A percentile compares a stretch with the other conserved stretches of the same genome.
These are phyloP conservation scores for Eragrostis nindensis DNA, from an alignment of 176 grass and related monocot genomes.

Conservation along the genomic window DNA sequence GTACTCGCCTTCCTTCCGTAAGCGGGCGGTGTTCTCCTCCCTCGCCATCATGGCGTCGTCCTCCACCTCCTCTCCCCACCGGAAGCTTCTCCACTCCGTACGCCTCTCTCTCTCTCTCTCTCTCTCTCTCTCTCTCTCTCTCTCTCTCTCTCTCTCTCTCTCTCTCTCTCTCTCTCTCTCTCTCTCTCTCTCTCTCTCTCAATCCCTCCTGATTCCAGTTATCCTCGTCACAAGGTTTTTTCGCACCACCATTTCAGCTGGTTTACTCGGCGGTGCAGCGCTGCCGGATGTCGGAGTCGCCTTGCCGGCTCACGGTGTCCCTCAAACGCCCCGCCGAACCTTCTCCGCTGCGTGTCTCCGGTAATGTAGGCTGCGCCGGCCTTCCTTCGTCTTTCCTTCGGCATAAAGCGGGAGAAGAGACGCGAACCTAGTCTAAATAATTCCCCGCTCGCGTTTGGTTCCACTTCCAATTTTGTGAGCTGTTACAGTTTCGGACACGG, in stretches of 20 bases:
- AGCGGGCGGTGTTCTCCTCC: background rate
- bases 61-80: conserved; percentile 20
- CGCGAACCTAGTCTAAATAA: background rate
- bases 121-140: too few species aligned
- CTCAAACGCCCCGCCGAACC: conserved; percentile 40
- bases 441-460: background rate
- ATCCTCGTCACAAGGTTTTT: background rate
- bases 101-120: background rate
- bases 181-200: too few species aligned
- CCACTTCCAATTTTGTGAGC: conserved; percentile 24
- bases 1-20: background rate
- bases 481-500: conserved; percentile 70
- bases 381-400: background rate
- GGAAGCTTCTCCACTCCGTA: conserved; percentile 51
- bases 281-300: conserved; percentile 66
- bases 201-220: background rate
- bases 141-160: too few species aligned
- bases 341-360: conserved; percentile 47
- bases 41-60: conserved; percentile 13
- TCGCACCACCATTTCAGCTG: conserved; percentile 44
- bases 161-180: too few species aligned
- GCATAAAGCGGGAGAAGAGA: background rate
- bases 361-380: conserved; percentile 22
- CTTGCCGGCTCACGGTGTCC: conserved; percentile 64
- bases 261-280: conserved; percentile 62